Evolutionary conservation across 192 early-diverging fungal genomes (phyloP).

Genomic region (Glomus cerebriforme): DNA sequence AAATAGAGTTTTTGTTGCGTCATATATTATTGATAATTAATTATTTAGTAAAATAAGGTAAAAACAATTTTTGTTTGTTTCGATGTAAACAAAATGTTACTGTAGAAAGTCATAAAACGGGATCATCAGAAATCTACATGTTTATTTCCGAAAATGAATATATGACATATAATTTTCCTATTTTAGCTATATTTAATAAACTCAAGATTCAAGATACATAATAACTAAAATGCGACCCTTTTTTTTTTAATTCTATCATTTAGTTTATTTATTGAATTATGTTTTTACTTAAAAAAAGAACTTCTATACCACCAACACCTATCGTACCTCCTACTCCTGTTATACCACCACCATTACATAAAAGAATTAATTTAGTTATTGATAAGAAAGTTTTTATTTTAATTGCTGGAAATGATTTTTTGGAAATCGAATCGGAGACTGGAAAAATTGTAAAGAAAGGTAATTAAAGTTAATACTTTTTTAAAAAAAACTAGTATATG

Average conservation of each 20-base stretch:
- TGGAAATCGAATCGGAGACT: constrained; percentile 11
- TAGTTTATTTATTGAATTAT: neutral
- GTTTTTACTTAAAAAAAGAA: neutral
- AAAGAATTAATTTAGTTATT: constrained; percentile 10
- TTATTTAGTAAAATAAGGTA: too few relatives aligned
- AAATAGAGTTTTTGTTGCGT: too few relatives aligned
- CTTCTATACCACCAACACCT: neutral
- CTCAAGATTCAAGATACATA: neutral
- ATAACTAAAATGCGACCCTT: neutral
- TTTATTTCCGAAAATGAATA: too few relatives aligned
- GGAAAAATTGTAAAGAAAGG: constrained; percentile 22
- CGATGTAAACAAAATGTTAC: too few relatives aligned
- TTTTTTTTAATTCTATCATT: neutral
- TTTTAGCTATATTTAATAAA: neutral
- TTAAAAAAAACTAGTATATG: neutral
- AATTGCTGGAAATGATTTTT: constrained; percentile 13
- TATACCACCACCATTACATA: constrained; percentile 8
- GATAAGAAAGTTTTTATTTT: constrained; percentile 27
- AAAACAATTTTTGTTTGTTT: too few relatives aligned
- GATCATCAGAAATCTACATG: too few relatives aligned
- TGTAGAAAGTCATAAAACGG: too few relatives aligned
- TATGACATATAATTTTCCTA: neutral
- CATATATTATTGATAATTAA: too few relatives aligned
- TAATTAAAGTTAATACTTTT: neutral
- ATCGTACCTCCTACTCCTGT: neutral